These are phyloP conservation scores for Geranium brycei DNA, from an alignment of 345 rosid genomes.

Conservation along the genomic window DNA sequence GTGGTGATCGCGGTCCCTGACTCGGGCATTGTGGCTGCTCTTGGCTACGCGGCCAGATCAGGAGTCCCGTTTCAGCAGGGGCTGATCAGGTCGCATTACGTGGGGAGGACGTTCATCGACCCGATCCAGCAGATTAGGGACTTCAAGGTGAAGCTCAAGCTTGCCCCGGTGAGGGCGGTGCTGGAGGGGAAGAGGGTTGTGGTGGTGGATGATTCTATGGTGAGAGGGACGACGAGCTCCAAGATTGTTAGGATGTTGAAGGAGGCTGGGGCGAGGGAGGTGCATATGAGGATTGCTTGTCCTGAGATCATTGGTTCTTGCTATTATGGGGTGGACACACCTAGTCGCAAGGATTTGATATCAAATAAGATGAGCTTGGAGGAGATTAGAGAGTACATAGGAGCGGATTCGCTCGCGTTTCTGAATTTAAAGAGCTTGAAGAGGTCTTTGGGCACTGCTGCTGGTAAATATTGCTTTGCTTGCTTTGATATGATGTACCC, in stretches of 20 bases:
- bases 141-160: conserved; percentile 88
- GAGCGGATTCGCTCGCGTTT: conserved; percentile 82
- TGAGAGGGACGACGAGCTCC: conserved; percentile 80
- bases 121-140: conserved; percentile 91
- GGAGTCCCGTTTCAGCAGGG: conserved; percentile 87
- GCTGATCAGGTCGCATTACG: conserved; percentile 82
- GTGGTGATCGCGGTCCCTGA: conserved; percentile 95
- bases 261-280: conserved; percentile 89
- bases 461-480: conserved; percentile 63
- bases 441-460: conserved; percentile 38
- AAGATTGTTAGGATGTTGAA: conserved; percentile 72
- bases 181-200: conserved; percentile 86
- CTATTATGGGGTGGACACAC: conserved; percentile 89
- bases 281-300: conserved; percentile 94
- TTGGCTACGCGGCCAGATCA: conserved; percentile 71
- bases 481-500: conserved; percentile 88
- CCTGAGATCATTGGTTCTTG: conserved; percentile 80
- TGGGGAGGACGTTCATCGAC: conserved; percentile 87
- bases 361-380: conserved; percentile 73
- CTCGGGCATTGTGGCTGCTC: conserved; percentile 93
- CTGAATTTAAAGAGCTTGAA: conserved; percentile 49
- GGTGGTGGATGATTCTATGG: conserved; percentile 90
- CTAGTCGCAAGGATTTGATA: conserved; percentile 73
- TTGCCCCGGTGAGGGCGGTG: conserved; percentile 75
- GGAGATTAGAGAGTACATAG: conserved; percentile 56